Base-by-base conservation (phyloP, 345 rosid species). In the Nasturtium officinale region DNA sequence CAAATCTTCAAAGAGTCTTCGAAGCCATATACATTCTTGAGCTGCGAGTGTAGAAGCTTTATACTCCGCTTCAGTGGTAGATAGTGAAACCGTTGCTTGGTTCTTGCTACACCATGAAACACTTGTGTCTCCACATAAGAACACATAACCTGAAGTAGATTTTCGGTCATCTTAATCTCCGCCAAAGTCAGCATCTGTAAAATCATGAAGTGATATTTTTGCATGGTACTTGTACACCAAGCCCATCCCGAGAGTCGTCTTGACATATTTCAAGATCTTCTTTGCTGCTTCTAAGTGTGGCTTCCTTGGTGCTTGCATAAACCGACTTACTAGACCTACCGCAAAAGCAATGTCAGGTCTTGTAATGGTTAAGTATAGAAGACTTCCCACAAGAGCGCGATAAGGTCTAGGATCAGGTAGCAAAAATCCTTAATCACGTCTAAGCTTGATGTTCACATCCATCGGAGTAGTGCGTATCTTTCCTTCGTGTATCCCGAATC, bases 351-450 rank as follows among this genome's bases (percentile, higher is more conserved):
- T 65, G 11, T 65, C 28, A 9, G 29, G 42, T 45, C 57, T 43
- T 46, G 54, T 65, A 18, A 65, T 65, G 3, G 56, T 47, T 6
- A 65, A 29, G 42, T 65, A 65, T 26, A 65, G 8, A n/a, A 65
- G 16, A 17, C 51, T 63, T 45, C 51, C 25, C 5, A 63, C 54
- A 37, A 61, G 66, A 40, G 66, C 11, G 5, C 29, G 51, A 32
- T 33, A 33, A 33, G 38, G 11, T 33, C 11, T 2, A 33, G 38
- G 11, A 33, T 33, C 38, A 9, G 38, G 38, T 33, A 8, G 11
- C 37, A 42, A 33, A 2, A 3, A 33, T 2, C 11, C 38, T 33
- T 33, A 10, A 33, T 33, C 38, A 33, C 11, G 45, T 40, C 6
- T 40, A 13, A 40, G 16, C 46, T 12, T 61, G 15, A 45, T 46